Conservation (phyloP, 495 filamentous ascomycete species). For the Penicillium dipodomyicola region DNA sequence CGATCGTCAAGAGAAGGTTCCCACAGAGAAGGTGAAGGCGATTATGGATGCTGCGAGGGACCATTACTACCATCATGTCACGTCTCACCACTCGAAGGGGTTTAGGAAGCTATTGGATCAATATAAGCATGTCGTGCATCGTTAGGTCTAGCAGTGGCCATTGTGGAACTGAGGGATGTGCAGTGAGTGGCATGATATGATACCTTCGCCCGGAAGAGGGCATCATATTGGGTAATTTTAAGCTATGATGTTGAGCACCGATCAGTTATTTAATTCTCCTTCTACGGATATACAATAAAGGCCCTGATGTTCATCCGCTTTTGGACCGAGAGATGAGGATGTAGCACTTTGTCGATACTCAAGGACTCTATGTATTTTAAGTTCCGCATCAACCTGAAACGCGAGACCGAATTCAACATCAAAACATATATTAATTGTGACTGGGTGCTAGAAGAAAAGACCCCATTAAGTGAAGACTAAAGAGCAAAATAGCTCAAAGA, state of each 20-base stretch:
- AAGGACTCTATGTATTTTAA: background rate
- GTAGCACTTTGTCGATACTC: background rate
- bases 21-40: constrained; percentile 29
- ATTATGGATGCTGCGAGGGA: constrained; percentile 39
- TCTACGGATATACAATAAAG: background rate
- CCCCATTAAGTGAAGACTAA: constrained; percentile 14
- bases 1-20: constrained; percentile 38
- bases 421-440: constrained; percentile 7
- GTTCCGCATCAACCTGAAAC: too few species aligned
- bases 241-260: background rate
- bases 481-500: constrained; percentile 6
- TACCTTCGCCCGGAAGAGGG: background rate
- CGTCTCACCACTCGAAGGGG: constrained; percentile 21
- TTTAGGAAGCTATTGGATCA: constrained; percentile 25
- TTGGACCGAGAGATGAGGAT: background rate
- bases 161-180: background rate
- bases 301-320: background rate
- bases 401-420: background rate
- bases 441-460: constrained; percentile 2
- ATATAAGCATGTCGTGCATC: constrained; percentile 18
- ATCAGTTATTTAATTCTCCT: background rate
- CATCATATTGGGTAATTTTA: background rate
- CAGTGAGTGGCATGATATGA: background rate
- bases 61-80: constrained; percentile 33
- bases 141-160: background rate